Conservation (phyloP, 306 rosid species). For the Pyrus bretschneideri region DNA sequence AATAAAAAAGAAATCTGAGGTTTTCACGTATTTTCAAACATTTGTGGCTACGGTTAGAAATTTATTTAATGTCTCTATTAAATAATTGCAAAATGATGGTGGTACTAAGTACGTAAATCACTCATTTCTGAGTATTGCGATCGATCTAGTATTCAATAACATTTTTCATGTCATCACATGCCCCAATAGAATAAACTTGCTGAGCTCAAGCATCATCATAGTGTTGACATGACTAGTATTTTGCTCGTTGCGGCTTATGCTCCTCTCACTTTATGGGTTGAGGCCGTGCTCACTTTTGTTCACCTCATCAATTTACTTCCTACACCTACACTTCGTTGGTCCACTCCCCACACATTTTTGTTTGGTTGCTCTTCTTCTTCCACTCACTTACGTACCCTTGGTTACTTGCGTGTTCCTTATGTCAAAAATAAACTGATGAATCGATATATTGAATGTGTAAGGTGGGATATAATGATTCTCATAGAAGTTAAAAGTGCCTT, state of each 20-base stretch:
- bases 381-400: not conserved
- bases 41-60: not conserved
- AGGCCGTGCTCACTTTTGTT: not conserved
- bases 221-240: not conserved
- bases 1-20: not conserved
- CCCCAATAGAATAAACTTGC: not conserved
- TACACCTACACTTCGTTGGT: not conserved
- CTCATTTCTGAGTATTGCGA: not conserved
- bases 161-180: not conserved
- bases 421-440: not conserved
- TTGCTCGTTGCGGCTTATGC: not conserved
- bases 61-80: not conserved
- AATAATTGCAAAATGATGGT: not conserved
- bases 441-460: not conserved
- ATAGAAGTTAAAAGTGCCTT: not conserved
- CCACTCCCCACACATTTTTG: not conserved
- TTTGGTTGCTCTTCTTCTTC: not conserved
- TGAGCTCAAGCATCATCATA: not conserved
- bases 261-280: not conserved
- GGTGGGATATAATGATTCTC: not conserved
- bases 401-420: not conserved
- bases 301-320: not conserved
- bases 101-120: not conserved
- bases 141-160: not conserved
- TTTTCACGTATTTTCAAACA: not conserved